Evolutionary conservation across 73 alveolate genomes (phyloP).

Genomic region (Uronychia setigera): DNA sequence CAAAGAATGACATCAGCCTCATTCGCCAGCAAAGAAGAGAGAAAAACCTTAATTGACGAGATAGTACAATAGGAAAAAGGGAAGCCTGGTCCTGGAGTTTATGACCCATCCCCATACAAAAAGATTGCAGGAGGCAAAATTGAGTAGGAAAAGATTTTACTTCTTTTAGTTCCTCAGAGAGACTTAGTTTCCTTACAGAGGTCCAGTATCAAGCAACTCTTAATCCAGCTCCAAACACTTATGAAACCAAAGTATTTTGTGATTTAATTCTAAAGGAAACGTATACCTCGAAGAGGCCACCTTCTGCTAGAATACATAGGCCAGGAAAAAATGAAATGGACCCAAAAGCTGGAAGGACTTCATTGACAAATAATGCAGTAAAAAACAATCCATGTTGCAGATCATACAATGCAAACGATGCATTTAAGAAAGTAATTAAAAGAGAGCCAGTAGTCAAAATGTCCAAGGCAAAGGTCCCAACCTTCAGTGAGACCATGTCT

Average conservation of each 20-base stretch:
- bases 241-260: background rate
- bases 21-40: background rate
- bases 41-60: background rate
- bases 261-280: background rate
- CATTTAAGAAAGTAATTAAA: background rate
- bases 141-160: background rate
- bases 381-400: background rate
- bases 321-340: background rate
- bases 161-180: background rate
- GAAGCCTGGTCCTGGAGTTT: constrained; percentile 3
- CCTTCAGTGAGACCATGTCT: background rate
- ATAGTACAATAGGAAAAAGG: background rate
- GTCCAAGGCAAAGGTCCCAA: background rate
- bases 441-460: background rate
- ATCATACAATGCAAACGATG: background rate
- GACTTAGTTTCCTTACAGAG: background rate
- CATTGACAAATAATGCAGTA: background rate
- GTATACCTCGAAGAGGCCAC: background rate
- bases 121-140: background rate
- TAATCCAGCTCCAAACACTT: background rate
- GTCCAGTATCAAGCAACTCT: background rate
- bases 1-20: background rate
- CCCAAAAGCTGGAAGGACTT: background rate
- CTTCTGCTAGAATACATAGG: background rate
- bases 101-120: background rate